Conservation (phyloP, 73 alveolate species). For the Uronychia binucleata region DNA sequence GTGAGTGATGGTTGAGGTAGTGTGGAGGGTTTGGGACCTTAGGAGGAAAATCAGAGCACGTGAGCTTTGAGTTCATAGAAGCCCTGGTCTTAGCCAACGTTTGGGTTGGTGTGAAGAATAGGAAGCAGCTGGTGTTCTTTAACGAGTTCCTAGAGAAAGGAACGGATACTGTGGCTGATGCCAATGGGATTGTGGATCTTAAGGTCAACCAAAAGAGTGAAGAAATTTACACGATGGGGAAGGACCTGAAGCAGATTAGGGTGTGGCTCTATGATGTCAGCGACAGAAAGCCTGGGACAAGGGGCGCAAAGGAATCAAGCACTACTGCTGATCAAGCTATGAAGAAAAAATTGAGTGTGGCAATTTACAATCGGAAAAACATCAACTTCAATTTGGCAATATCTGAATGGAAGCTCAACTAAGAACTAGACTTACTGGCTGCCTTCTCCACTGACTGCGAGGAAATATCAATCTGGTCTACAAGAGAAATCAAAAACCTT, state of each 20-base stretch:
- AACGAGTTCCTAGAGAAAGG: slow-evolving; percentile 34
- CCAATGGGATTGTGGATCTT: slow-evolving; percentile 34
- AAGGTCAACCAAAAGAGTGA: slow-evolving; percentile 41
- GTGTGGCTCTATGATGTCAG: slow-evolving; percentile 22
- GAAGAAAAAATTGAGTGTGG: slow-evolving; percentile 1
- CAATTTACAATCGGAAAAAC: slow-evolving; percentile 26
- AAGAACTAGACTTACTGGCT: background rate
- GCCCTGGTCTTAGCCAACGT: slow-evolving; percentile 15
- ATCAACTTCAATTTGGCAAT: slow-evolving; percentile 34
- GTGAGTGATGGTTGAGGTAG: too few species aligned
- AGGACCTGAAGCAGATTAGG: slow-evolving; percentile 27
- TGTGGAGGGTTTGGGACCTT: too few species aligned
- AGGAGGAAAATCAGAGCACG: too few species aligned
- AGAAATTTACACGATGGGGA: slow-evolving; percentile 22
- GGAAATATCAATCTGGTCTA: background rate
- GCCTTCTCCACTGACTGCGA: background rate
- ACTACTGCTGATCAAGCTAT: background rate
- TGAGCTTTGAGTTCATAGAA: slow-evolving; percentile 3
- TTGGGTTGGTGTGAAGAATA: slow-evolving; percentile 48
- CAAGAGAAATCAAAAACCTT: background rate
- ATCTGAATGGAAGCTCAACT: background rate
- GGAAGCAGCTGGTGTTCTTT: slow-evolving; percentile 32
- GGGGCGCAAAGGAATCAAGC: background rate
- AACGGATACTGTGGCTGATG: slow-evolving; percentile 49
- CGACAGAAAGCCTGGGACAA: slow-evolving; percentile 3